These are phyloP conservation scores for Acanthochlamys bracteata DNA, from an alignment of 106 monocot species.

Conservation along the genomic window DNA sequence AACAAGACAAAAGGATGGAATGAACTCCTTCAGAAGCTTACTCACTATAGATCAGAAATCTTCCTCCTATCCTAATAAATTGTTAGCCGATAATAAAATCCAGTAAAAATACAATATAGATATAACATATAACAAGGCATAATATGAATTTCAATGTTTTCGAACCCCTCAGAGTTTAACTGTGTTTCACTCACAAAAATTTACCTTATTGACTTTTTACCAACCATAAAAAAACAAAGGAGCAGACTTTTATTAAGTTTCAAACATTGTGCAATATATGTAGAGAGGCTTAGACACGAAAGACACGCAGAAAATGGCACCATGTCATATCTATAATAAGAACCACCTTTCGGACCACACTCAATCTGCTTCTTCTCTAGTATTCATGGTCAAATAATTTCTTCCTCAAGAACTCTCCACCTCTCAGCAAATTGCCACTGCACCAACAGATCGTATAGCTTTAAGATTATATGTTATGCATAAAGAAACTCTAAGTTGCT, in stretches of 20 bases:
- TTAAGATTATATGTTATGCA: background rate
- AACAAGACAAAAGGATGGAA: slow-evolving; percentile 76
- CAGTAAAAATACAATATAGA: background rate
- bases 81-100: background rate
- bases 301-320: slow-evolving; percentile 76
- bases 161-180: too few species aligned
- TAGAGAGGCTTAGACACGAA: background rate
- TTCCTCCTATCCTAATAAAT: slow-evolving; percentile 80
- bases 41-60: slow-evolving; percentile 85
- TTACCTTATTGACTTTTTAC: too few species aligned
- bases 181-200: background rate
- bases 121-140: background rate
- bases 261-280: background rate
- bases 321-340: slow-evolving; percentile 90
- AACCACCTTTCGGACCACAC: slow-evolving; percentile 34
- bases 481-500: background rate
- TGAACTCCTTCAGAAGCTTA: slow-evolving; percentile 70
- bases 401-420: slow-evolving; percentile 93
- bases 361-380: slow-evolving; percentile 57
- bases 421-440: slow-evolving; percentile 95
- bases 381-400: slow-evolving; percentile 78
- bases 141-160: too few species aligned
- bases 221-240: slow-evolving; percentile 3
- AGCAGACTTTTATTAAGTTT: background rate
- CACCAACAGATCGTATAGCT: background rate